Evolutionary conservation across 495 filamentous ascomycete species (phyloP).

Genomic region (Penicillium arizonense): DNA sequence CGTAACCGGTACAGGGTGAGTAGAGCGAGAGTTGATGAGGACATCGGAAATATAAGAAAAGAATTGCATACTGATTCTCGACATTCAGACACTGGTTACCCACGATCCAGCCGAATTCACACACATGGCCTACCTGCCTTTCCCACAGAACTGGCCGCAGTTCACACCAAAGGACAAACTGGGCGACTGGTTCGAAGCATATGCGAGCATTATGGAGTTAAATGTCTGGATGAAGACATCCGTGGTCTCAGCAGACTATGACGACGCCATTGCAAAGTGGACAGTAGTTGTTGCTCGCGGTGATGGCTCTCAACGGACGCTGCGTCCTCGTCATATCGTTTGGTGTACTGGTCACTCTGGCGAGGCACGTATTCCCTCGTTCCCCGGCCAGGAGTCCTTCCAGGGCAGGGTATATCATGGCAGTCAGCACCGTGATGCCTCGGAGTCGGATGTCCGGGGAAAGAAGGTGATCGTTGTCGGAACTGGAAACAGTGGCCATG

Average conservation of each 20-base stretch:
- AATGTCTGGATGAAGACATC: constrained; percentile 67
- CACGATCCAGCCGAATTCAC: constrained; percentile 74
- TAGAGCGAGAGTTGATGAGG: neutral
- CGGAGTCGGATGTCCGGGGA: constrained; percentile 38
- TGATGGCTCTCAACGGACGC: constrained; percentile 35
- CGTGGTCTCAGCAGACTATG: constrained; percentile 51
- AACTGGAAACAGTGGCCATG: constrained; percentile 79
- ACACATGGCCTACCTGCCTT: constrained; percentile 71
- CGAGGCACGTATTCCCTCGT: constrained; percentile 44
- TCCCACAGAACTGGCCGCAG: constrained; percentile 64
- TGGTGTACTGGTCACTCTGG: constrained; percentile 53
- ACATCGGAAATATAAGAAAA: no score
- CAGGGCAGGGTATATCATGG: constrained; percentile 49
- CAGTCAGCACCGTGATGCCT: constrained; percentile 40
- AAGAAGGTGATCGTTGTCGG: constrained; percentile 80
- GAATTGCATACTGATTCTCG: neutral
- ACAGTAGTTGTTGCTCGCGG: constrained; percentile 53
- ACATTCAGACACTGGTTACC: constrained; percentile 21
- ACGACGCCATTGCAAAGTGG: constrained; percentile 56
- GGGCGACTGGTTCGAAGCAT: constrained; percentile 73
- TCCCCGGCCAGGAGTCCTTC: constrained; percentile 43
- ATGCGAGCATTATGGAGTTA: constrained; percentile 69
- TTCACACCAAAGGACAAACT: constrained; percentile 81
- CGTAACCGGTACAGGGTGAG: constrained; percentile 56
- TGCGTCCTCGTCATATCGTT: constrained; percentile 46